Base-by-base conservation (phyloP, 352 stramenopile species). In the Blastocystis sp. region DNA sequence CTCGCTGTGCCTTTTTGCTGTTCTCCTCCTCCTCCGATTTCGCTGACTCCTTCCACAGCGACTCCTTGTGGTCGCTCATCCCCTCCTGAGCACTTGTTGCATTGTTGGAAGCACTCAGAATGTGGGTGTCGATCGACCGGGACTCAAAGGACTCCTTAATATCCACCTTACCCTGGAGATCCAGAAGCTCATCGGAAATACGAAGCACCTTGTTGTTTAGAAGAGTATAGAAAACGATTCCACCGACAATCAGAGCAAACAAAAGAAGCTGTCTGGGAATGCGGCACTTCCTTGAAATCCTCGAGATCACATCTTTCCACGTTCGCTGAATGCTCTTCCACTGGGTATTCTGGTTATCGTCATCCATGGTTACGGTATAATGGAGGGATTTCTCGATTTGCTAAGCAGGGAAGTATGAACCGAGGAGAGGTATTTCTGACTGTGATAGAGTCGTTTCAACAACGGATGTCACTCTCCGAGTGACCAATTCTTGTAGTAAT, bases 111-210 rank as follows among this genome's bases (percentile, higher is more conserved):
- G 32, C n/a, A 24, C 24, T 72, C 2, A 11, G 14, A 36, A 49
- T 44, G 1, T 21, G 6, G 14, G 42, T 42, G 21, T 44, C 40
- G 27, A 76, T 76, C 42, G 40, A 36, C n/a, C 32, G 6, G 29
- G 64, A 76, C 16, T 57, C 38, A 38, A 76, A 76, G 2, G 64
- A 76, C 38, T 76, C 42, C 21, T 53, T 57, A 16, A 51, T 57
- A 76, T 76, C 64, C 34, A 24, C 64, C n/a, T 76, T 16, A 6
- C 34, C 24, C 29, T 76, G 64, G 11, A 76, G 53, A 76, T 53
- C 27, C 34, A 76, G 38, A 32, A 76, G 24, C 32, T 76, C 64
- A 54, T 76, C 42, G 24, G 64, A 76, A 32, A 76, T 44, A 1
- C 64, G 64, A 1, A 76, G 27, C 14, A 76, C 42, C 38, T 76